These are phyloP conservation scores for Daldinia caldariorum DNA, from an alignment of 495 filamentous ascomycete genomes.

Conservation along the genomic window DNA sequence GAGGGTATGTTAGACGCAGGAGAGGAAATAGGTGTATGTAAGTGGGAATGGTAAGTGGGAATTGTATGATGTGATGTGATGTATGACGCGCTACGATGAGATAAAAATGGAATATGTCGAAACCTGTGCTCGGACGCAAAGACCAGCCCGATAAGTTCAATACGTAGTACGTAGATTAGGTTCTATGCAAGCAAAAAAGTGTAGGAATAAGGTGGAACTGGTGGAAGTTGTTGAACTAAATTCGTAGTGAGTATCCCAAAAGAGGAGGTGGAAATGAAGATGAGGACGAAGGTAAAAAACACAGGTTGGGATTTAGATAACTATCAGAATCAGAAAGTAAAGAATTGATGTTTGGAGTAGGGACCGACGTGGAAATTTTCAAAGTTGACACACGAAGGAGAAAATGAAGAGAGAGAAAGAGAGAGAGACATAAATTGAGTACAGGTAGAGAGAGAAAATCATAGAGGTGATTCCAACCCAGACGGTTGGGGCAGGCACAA, in stretches of 20 bases:
- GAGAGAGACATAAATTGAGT: neutral
- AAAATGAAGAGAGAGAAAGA: neutral
- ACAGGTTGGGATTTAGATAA: neutral
- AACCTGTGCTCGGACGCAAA: slow-evolving; percentile 44
- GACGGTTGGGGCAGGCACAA: slow-evolving; percentile 25
- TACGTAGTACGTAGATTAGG: slow-evolving; percentile 8
- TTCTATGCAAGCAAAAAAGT: neutral
- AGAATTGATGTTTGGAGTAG: neutral
- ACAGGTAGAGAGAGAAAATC: neutral
- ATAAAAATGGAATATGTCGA: slow-evolving; percentile 24
- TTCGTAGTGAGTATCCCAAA: slow-evolving; percentile 27
- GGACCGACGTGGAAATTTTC: neutral
- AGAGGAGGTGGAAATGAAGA: slow-evolving; percentile 15
- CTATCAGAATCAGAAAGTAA: neutral
- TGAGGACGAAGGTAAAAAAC: neutral
- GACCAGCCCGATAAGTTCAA: slow-evolving; percentile 16
- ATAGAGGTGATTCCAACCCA: slow-evolving; percentile 6
- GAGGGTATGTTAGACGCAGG: neutral
- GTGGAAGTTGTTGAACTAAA: slow-evolving; percentile 4
- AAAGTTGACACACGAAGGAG: neutral
- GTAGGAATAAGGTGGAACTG: slow-evolving; percentile 8
- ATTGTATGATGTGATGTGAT: slow-evolving; percentile 1
- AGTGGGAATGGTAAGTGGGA: slow-evolving; percentile 14
- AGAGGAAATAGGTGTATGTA: neutral
- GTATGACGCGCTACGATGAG: slow-evolving; percentile 22